Evolutionary conservation across 305 asterid genomes (phyloP), one percentile per base, ranked within the genome.

Genomic region (Fraxinus dipetala): DNA sequence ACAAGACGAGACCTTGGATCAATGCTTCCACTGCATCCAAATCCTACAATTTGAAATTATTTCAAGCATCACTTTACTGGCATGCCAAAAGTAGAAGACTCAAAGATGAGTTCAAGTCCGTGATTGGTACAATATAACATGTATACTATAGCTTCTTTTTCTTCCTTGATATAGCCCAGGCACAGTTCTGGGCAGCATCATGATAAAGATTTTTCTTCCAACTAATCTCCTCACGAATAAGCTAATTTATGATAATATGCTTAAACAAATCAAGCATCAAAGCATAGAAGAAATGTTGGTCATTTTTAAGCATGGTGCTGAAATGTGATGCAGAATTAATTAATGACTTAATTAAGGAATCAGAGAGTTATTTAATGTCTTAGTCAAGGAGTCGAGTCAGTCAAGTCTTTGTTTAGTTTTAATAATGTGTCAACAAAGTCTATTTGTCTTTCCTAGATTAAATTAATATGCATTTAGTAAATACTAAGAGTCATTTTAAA

Each of bases 11-110:
- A 82, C 99, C 99, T 85, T 93, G 98, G 83, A 96, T 96, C 88
- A 96, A 88, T 59, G 99, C 99, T 88, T 96, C 99, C 26, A 96
- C 98, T 0, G 99, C 99, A 72, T 96, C 99, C 86, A 94, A 90
- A 84, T 96, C 99, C 99, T 94, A 77, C 72, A 87, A 83, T 59
- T 80, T 77, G 83, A 56, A 70, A 51, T 61, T 10, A 79, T 31
- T 59, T 18, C 78, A 76, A 80, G 54, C 32, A 81, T 24, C 51
- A 20, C 59, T n/a, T 48, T 36, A 54, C 34, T 18, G 34, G 26
- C 32, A 74, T 4, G 28, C 30, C 43, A 72, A 2, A 28, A 36
- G 45, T 24, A 31, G 31, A 63, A 35, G 24, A 11, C 11, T 28
- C 20, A 11, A 36, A 65, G 51, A 38, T 10, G 24, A 28, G 38